Conservation (phyloP, 176 grass and related monocot genomes). For the Echinochloa phyllopogon region DNA sequence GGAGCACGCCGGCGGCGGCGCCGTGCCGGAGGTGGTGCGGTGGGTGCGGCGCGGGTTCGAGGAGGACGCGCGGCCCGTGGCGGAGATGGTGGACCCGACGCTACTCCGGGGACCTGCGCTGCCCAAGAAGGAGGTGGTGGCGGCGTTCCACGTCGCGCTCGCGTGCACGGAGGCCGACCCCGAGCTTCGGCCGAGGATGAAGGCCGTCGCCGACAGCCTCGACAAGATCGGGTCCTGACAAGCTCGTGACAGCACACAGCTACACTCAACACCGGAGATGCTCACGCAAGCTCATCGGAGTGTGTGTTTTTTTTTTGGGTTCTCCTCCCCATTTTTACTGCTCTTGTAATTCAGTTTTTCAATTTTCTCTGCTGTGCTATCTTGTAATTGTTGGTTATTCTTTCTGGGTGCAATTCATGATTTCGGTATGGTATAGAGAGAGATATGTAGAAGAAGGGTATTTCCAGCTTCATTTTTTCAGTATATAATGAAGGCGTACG, state of each 20-base stretch:
- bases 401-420: slow-evolving; percentile 28
- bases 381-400: neutral
- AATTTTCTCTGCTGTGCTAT: neutral
- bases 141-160: slow-evolving; percentile 79
- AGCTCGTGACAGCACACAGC: neutral
- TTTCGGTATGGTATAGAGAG: slow-evolving; percentile 16
- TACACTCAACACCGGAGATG: neutral
- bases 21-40: slow-evolving; percentile 65
- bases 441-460: neutral
- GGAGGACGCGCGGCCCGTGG: slow-evolving; percentile 53
- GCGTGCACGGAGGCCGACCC: slow-evolving; percentile 63
- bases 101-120: slow-evolving; percentile 42
- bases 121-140: slow-evolving; percentile 82
- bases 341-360: neutral
- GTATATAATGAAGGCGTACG: neutral
- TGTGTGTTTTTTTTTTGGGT: too few species aligned
- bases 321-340: neutral
- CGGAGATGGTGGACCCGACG: slow-evolving; percentile 68
- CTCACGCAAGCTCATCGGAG: neutral
- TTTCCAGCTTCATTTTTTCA: neutral
- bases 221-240: slow-evolving; percentile 57
- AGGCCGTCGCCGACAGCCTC: slow-evolving; percentile 73
- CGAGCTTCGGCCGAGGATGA: slow-evolving; percentile 82
- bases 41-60: slow-evolving; percentile 81
- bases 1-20: slow-evolving; percentile 50